These are phyloP conservation scores for Posidonia oceanica DNA, from an alignment of 116 monocot genomes.

Conservation along the genomic window DNA sequence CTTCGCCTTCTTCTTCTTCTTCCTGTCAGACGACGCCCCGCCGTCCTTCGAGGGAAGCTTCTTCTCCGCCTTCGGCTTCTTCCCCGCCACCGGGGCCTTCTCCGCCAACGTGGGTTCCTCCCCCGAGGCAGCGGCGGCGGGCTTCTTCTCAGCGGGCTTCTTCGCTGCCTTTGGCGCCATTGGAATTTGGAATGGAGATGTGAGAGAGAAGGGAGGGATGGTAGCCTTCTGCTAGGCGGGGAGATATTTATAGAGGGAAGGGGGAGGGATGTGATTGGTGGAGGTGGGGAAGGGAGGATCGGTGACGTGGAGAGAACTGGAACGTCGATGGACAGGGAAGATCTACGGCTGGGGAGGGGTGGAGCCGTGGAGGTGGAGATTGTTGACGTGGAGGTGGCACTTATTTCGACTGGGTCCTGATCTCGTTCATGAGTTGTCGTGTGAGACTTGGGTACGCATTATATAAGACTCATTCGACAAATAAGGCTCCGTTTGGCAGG, in stretches of 20 bases:
- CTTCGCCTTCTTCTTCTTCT: constrained; percentile 37
- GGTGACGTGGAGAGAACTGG: not conserved
- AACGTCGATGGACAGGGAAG: not conserved
- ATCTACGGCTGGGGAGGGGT: not conserved
- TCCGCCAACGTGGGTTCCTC: constrained; percentile 14
- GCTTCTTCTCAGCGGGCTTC: constrained; percentile 29
- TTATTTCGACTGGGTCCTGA: too few relatives aligned
- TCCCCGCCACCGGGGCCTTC: constrained; percentile 14
- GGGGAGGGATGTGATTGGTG: not conserved
- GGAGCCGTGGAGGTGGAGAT: not conserved
- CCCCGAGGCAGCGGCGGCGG: constrained; percentile 6
- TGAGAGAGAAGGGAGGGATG: not conserved
- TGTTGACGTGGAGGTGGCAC: not conserved
- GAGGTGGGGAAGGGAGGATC: not conserved
- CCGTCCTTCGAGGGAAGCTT: constrained; percentile 28
- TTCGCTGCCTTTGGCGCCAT: constrained; percentile 29
- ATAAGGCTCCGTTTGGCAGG: too few relatives aligned
- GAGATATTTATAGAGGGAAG: not conserved
- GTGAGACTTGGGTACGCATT: too few relatives aligned
- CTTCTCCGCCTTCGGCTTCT: constrained; percentile 29
- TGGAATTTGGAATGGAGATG: not conserved
- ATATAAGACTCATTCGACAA: too few relatives aligned
- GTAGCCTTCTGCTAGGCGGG: not conserved
- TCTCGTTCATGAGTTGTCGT: too few relatives aligned
- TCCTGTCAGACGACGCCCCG: constrained; percentile 14